Base-by-base conservation (phyloP, 305 asterid genomes). In the Rubia occidens region DNA sequence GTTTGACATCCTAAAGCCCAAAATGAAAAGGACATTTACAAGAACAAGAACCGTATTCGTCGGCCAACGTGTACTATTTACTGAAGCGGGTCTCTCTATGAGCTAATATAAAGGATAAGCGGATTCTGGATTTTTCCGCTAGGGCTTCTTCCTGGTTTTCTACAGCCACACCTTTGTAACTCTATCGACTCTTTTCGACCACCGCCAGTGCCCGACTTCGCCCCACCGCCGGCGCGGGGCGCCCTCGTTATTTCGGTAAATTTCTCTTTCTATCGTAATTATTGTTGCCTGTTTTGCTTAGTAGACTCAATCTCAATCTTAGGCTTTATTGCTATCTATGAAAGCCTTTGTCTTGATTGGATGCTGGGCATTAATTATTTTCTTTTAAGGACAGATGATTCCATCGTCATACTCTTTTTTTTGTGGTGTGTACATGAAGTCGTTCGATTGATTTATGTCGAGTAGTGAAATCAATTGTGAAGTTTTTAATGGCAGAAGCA, bases 131-230 rank as follows among this genome's bases (percentile, higher is more conserved):
- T 20, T 5, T 64, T 21, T 45, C 70, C 51, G 3, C 56, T 67
- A 67, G 71, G 71, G 32, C 71, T 53, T 67, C 66, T 17, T 32
- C 18, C 47, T 32, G 66, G 47, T 40, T 60, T 21, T 40, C 10
- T 11, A 11, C 26, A 26, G 29, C 54, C 40, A 14, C n/a, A 40
- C 18, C 60, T 67, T 39, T 2, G 35, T 17, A 21, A 56, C 65
- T 56, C 65, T 68, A 47, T 54, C 53, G 7, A 51, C 63, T 54
- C 63, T 13, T 35, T 18, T 6, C 64, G 0, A 11, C 14, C 53
- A 0, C 64, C 72, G 60, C 63, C 49, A 35, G 5, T 32, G 21
- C 0, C 40, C 40, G 13, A 5, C 35, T 8, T 15, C 39, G 0
- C 6, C 4, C 26, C 15, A 11, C 9, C 20, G 14, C 39, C 39